These are phyloP conservation scores for Piloderma croceum DNA, from an alignment of 768 basidiomycete species.

Conservation along the genomic window DNA sequence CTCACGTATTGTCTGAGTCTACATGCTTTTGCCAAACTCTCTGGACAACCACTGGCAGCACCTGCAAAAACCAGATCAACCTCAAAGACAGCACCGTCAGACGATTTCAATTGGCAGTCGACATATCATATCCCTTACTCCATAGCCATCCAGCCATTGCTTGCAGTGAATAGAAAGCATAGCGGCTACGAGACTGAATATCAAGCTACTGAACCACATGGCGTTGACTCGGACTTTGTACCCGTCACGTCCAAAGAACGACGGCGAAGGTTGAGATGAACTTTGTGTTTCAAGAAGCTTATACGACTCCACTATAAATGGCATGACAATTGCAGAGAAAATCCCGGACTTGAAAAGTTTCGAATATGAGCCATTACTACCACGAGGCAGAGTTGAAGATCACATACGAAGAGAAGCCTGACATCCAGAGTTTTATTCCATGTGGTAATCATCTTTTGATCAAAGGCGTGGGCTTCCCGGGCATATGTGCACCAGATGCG, in stretches of 20 bases:
- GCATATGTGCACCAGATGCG: conserved; percentile 5
- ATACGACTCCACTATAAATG: conserved; percentile 13
- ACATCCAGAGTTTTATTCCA: conserved; percentile 10
- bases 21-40: conserved; percentile 3
- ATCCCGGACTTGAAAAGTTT: conserved; percentile 11
- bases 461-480: conserved; percentile 4
- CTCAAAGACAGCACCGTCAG: background rate
- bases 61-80: background rate
- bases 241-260: conserved; percentile 6
- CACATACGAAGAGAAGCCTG: conserved; percentile 11
- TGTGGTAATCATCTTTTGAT: conserved; percentile 7
- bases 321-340: conserved; percentile 13
- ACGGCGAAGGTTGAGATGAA: background rate
- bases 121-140: too few relatives aligned
- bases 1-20: conserved; percentile 13
- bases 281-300: conserved; percentile 7
- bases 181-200: conserved; percentile 11
- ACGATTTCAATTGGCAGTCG: background rate
- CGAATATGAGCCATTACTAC: background rate
- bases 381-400: background rate
- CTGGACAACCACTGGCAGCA: background rate
- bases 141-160: conserved; percentile 13
- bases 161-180: conserved; percentile 14
- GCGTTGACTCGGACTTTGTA: conserved; percentile 14
- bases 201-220: conserved; percentile 13